Base-by-base conservation (phyloP, 2,329 filamentous ascomycete genomes). In the Phialophora verrucosa region DNA sequence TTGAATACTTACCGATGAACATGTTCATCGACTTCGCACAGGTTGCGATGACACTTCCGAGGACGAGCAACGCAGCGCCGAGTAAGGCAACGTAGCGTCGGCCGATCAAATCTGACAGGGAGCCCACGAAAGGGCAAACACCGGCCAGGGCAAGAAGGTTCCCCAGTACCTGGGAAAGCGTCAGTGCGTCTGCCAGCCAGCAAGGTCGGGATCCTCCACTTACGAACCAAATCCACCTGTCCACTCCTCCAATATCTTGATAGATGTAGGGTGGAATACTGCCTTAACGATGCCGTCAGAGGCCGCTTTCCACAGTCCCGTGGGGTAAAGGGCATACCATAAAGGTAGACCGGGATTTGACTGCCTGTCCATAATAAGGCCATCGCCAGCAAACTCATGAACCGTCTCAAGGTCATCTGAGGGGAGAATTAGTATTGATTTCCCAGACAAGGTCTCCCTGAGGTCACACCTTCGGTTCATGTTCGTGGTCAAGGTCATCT, bases 81-180 rank as follows among this genome's bases (percentile, higher is more conserved):
- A 83, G 75, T 32, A 89, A 74, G 12, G 83, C 86, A 44, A 89
- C 85, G 72, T 83, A 85, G 66, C 86, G 82, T 63, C 88, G 84
- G 60, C 88, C 87, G 50, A 89, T 77, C 3, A 90, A 76, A 77
- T 90, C 88, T 0, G 87, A 88, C 0, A 90, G 76, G 0, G 85
- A 84, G 10, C 89, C 89, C 0, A 91, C 88, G 71, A 91, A 87
- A 3, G 85, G 85, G 69, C 84, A 87, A 6, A 87, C 78, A 10
- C 83, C 83, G 3, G 85, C 84, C 51, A 85, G 80, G 27, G 84
- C 79, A n/a, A 87, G 81, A 12, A 87, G 76, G 69, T 87, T 84
- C 27, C 78, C 80, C 14, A 83, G 73, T 23, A 85, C 51, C 56
- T 64, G 44, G 3, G 32, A 17, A 25, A 11, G 11, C 10, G 20